Evolutionary conservation across 129 eudicot genomes (phyloP), one percentile per base, ranked within the genome.

Genomic region (Deinandra increscens): DNA sequence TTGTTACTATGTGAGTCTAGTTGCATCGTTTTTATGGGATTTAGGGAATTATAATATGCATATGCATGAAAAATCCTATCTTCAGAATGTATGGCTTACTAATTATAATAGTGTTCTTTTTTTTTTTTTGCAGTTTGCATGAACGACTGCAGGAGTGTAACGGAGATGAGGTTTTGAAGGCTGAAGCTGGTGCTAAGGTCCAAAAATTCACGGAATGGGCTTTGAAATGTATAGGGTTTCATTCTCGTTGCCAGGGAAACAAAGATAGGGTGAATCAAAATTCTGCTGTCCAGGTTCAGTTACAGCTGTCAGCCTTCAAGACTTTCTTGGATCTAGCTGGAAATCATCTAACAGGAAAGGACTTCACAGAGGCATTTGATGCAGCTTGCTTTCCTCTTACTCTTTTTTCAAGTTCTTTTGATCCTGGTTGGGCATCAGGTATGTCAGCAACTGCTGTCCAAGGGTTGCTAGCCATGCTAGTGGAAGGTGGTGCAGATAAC

Each of bases 121-220:
- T 37, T 23, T 29, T 48, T 55, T 50, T 69, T 49, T 53, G 50
- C 81, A 91, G 98, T 75, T 84, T 88, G 79, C 98, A 86, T 23
- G 98, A 92, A 67, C 85, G 98, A 17, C 84, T 88, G 50, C 96
- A 88, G 81, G 98, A 92, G 81, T 92, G 98, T 78, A 92, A 86
- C 7, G 98, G 98, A 5, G 98, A 92, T 67, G 98, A 89, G 70
- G 91, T 92, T 74, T 67, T 92, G 83, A 92, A 92, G 82, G 98
- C 98, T 14, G 98, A 88, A 63, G 98, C 98, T 46, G 90, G 95
- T 72, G 91, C 96, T 12, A 92, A 92, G 69, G 98, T 92, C 60
- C 98, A 92, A 78, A 92, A 92, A 44, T 92, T 92, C 60, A 92
- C 98, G 18, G 98, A 92, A 83, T 92, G 98, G 98, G 98, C 98